phyloP scores from a whole-genome alignment of 371 early-diverging fungal genomes.

The Gilbertella persicaria region DNA sequence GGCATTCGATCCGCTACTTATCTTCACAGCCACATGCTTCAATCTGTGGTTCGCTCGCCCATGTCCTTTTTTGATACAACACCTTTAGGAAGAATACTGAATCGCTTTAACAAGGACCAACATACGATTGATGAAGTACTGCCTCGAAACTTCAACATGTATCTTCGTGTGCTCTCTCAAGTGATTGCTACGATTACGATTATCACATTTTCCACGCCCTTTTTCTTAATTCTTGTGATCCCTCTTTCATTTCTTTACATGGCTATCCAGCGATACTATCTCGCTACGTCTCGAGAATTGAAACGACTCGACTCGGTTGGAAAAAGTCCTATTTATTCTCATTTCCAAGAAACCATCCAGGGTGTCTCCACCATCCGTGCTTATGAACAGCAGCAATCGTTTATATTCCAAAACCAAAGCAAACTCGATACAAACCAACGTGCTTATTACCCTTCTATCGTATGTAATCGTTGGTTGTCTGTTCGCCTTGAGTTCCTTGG shows the following conservation, averaged over 20 bases:
- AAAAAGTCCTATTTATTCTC: constrained; percentile 80
- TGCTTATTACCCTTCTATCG: constrained; percentile 77
- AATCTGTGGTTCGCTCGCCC: constrained; percentile 62
- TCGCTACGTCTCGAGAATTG: constrained; percentile 71
- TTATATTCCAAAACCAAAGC: constrained; percentile 68
- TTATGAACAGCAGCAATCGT: constrained; percentile 67
- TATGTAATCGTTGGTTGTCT: constrained; percentile 90
- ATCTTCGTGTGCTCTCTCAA: constrained; percentile 41
- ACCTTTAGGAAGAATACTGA: constrained; percentile 82
- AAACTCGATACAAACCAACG: constrained; percentile 76
- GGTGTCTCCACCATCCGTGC: constrained; percentile 86
- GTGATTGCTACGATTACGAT: constrained; percentile 61
- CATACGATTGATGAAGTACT: constrained; percentile 78
- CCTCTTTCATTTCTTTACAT: constrained; percentile 59
- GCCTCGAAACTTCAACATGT: constrained; percentile 65
- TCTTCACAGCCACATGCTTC: constrained; percentile 60
- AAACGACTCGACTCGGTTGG: constrained; percentile 80
- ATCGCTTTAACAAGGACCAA: constrained; percentile 87
- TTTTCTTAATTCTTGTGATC: constrained; percentile 54
- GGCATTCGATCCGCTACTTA: constrained; percentile 71
- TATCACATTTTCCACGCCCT: constrained; percentile 62
- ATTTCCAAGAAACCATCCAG: constrained; percentile 74
- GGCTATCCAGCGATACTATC: constrained; percentile 68
- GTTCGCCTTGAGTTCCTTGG: constrained; percentile 83
- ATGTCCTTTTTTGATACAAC: constrained; percentile 88